Base-by-base conservation (phyloP, 1,284 basidiomycete species). In the Naganishia albida region DNA sequence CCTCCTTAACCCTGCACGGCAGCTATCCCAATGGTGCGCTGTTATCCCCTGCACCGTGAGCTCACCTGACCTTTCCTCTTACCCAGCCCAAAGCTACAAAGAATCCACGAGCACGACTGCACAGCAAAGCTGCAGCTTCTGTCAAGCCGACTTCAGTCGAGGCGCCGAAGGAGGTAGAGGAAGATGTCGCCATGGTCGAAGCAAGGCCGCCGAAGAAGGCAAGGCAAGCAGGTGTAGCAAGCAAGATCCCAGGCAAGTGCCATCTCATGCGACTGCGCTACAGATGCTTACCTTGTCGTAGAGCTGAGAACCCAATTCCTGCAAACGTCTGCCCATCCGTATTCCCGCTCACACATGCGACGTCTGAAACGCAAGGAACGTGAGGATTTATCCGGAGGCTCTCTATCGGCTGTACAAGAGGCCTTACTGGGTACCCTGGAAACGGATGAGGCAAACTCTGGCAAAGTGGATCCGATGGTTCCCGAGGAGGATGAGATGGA, bases 301-400 rank as follows among this genome's bases (percentile, higher is more conserved):
- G 57, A 42, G 28, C 34, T 60, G 4, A 60, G 48, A 38, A 40
- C 57, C 2, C 57, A 60, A 50, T 60, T 50, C 57, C 46, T 60
- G 34, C 57, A 60, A 50, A 60, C 42, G 44, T 62, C 63, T 34
- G 15, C 55, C 23, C 75, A 77, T 52, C 77, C 77, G 2, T 78
- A 79, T 67, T 78, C 77, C n/a, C 71, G 74, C 64, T 78, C 77
- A 2, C 77, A 78, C 42, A 53, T 69, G 43, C 65, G 70, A 23
- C 73, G 78, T 3, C 71, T 77, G 59, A 80, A 80, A 64, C 71
- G 72, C 20, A 80, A 77, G 68, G 70, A 69, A 23, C 65, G 69
- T 50, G 68, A 75, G 52, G 63, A 73, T n/a, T 67, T 75, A 15
- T 70, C 70, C 13, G 73, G 73, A 3, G 75, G 75, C 0, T 70